Conservation (phyloP, 2,329 filamentous ascomycete genomes). For the Aplosporella prunicola region DNA sequence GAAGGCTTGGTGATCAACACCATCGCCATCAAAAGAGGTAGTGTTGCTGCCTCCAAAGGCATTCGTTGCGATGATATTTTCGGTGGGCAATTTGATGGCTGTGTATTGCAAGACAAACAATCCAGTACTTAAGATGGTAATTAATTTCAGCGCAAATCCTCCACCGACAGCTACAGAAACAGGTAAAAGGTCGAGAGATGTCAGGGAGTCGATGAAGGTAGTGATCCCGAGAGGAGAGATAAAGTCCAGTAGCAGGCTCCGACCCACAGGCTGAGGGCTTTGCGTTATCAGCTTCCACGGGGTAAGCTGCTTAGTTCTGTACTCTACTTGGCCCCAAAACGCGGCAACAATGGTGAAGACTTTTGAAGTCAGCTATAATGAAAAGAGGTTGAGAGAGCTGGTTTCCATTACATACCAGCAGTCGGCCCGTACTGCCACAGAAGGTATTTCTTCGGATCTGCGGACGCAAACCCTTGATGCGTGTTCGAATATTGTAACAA, state of each 20-base stretch:
- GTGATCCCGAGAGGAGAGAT: constrained; percentile 1
- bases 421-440: constrained; percentile 1
- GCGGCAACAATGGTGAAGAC: constrained; percentile 2
- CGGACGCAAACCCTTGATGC: not conserved
- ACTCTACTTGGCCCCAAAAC: constrained; percentile 7
- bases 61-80: not conserved
- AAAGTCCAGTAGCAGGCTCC: constrained; percentile 10
- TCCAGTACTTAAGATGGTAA: constrained; percentile 7
- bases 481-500: not conserved
- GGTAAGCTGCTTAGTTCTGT: constrained; percentile 7
- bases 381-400: not conserved
- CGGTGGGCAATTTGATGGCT: not conserved
- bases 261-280: not conserved
- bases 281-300: constrained; percentile 6
- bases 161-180: constrained; percentile 5
- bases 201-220: not conserved
- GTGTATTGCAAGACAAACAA: constrained; percentile 1
- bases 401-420: not conserved
- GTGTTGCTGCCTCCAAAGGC: not conserved
- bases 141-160: constrained; percentile 1
- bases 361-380: not conserved
- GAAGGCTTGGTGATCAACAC: not conserved
- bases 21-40: not conserved
- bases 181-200: not conserved
- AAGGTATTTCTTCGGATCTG: not conserved